These are phyloP conservation scores for Tricholoma terreum DNA, from an alignment of 768 basidiomycete genomes.

Conservation along the genomic window DNA sequence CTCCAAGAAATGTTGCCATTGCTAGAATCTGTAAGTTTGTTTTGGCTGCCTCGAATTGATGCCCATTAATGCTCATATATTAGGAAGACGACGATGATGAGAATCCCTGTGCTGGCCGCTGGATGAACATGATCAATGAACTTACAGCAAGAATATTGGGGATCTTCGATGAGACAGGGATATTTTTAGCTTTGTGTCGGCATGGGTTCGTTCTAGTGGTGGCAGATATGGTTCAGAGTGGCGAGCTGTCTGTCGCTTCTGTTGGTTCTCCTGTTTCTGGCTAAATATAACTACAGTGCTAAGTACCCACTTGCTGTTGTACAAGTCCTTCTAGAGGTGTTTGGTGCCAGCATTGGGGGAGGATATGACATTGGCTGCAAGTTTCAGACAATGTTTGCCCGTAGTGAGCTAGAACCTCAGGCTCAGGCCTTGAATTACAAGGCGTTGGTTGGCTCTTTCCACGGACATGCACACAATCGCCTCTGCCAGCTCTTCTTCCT, in stretches of 20 bases:
- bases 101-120: constrained; percentile 3
- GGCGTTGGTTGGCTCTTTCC: constrained; percentile 18
- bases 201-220: too few species aligned
- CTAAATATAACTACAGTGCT: neutral
- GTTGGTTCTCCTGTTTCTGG: too few species aligned
- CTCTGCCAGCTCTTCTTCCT: too few species aligned
- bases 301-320: neutral
- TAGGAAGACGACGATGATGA: neutral
- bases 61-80: neutral
- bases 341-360: neutral
- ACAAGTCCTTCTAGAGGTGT: neutral
- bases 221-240: too few species aligned
- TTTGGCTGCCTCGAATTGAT: neutral
- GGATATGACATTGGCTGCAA: too few species aligned
- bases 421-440: too few species aligned
- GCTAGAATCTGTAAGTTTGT: neutral
- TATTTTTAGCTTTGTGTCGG: too few species aligned
- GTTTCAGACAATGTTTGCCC: neutral
- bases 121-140: constrained; percentile 2
- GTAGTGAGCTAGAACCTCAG: neutral
- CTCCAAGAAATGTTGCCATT: too few species aligned
- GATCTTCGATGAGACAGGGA: too few species aligned
- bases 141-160: constrained; percentile 3
- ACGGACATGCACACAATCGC: constrained; percentile 25
- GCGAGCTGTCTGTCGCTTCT: too few species aligned